Percentiles rank a stretch among this genome's conserved stretches.
Conservation (phyloP, 176 grass and related monocot genomes). For the Pontederia paniculata region DNA sequence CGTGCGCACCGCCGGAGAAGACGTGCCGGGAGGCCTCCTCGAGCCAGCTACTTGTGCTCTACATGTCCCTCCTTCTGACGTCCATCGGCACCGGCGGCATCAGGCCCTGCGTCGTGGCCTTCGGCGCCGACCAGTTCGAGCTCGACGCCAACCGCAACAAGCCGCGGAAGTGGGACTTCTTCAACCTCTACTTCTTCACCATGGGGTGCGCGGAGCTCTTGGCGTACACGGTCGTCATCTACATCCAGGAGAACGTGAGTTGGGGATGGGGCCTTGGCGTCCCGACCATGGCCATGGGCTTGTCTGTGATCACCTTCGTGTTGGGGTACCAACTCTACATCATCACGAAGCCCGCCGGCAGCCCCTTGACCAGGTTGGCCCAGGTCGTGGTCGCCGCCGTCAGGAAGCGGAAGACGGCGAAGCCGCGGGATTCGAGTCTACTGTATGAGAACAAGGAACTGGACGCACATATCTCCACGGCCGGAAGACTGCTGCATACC, state of each 20-base stretch:
- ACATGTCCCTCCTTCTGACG: constrained; percentile 51
- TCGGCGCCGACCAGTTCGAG: constrained; percentile 72
- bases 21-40: constrained; percentile 39
- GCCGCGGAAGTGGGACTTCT: constrained; percentile 42
- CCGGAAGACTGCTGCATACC: constrained; percentile 55
- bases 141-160: constrained; percentile 23
- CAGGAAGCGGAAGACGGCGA: constrained; percentile 34
- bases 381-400: constrained; percentile 40
- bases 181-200: constrained; percentile 61
- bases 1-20: constrained; percentile 23
- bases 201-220: constrained; percentile 37
- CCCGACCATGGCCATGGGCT: constrained; percentile 45
- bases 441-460: constrained; percentile 57
- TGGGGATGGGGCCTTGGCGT: constrained; percentile 63
- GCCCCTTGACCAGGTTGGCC: constrained; percentile 41
- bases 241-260: constrained; percentile 53
- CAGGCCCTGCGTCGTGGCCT: constrained; percentile 57
- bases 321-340: constrained; percentile 48
- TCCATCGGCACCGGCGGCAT: constrained; percentile 60
- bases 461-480: constrained; percentile 42
- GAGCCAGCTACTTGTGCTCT: constrained; percentile 43
- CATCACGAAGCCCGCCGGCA: constrained; percentile 42
- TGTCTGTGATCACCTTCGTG: constrained; percentile 42
- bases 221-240: constrained; percentile 42
- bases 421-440: constrained; percentile 27